These are phyloP conservation scores for Solanum pimpinellifolium DNA, from an alignment of 257 asterid genomes.

Conservation along the genomic window DNA sequence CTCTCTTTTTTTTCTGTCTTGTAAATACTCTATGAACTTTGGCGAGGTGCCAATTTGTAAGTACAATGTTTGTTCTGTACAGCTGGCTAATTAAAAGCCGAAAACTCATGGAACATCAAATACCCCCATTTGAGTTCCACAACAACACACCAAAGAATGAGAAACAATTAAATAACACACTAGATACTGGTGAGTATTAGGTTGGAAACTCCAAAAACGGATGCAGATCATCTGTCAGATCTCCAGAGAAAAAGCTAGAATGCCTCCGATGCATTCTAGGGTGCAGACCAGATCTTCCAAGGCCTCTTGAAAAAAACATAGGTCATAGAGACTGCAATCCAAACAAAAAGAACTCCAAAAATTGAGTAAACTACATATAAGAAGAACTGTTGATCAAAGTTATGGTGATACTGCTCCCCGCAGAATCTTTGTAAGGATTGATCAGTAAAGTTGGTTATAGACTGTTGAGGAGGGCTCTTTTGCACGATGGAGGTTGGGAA, in stretches of 20 bases:
- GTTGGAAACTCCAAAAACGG: constrained; percentile 23
- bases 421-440: constrained; percentile 9
- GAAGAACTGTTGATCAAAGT: constrained; percentile 20
- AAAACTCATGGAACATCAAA: constrained; percentile 32
- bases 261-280: constrained; percentile 62
- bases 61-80: constrained; percentile 69
- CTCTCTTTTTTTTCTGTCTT: constrained; percentile 4
- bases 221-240: constrained; percentile 49
- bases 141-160: constrained; percentile 55
- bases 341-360: constrained; percentile 31
- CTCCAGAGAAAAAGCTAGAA: constrained; percentile 37
- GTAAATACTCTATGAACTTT: constrained; percentile 36
- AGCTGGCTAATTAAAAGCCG: constrained; percentile 60
- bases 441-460: constrained; percentile 41
- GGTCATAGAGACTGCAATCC: constrained; percentile 64
- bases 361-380: constrained; percentile 21
- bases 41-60: constrained; percentile 83
- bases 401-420: constrained; percentile 21
- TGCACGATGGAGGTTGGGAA: constrained; percentile 83
- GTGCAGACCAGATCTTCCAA: constrained; percentile 55
- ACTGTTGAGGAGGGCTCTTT: constrained; percentile 94
- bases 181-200: constrained; percentile 34
- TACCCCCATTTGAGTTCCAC: constrained; percentile 48
- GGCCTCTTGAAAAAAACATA: constrained; percentile 60
- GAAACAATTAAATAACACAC: constrained; percentile 34